Conservation (phyloP, 2,329 filamentous ascomycete species). For the Cyphellophora attinorum region DNA sequence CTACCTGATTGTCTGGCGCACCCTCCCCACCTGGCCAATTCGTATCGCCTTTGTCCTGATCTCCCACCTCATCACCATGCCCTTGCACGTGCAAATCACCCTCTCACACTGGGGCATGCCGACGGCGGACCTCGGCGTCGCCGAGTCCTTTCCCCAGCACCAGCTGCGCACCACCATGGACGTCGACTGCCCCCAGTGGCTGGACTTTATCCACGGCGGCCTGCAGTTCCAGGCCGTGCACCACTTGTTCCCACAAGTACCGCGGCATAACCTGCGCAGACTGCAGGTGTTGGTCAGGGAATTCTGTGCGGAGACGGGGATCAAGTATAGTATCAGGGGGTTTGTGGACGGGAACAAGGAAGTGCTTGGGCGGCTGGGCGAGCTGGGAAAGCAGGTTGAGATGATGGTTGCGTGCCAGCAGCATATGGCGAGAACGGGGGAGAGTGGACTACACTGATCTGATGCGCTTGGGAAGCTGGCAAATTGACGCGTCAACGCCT, state of each 20-base stretch:
- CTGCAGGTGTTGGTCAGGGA: constrained; percentile 67
- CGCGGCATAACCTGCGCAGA: constrained; percentile 69
- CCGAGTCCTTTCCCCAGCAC: constrained; percentile 79
- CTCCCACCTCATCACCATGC: constrained; percentile 70
- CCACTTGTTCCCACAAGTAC: constrained; percentile 73
- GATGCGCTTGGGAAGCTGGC: too few relatives aligned
- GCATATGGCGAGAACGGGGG: too few relatives aligned
- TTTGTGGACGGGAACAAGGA: constrained; percentile 76
- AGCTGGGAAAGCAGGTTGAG: constrained; percentile 69
- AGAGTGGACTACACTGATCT: too few relatives aligned
- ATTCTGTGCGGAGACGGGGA: constrained; percentile 71
- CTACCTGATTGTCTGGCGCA: constrained; percentile 64
- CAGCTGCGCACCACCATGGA: constrained; percentile 94
- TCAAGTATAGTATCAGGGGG: constrained; percentile 77
- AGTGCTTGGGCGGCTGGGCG: constrained; percentile 64
- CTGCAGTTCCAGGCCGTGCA: constrained; percentile 84
- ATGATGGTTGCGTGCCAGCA: constrained; percentile 67
- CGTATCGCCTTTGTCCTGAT: constrained; percentile 67
- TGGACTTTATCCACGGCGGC: constrained; percentile 82
- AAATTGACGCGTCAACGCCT: too few relatives aligned
- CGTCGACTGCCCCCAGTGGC: constrained; percentile 78
- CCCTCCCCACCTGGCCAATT: constrained; percentile 57
- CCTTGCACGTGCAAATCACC: constrained; percentile 81
- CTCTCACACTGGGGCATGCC: constrained; percentile 91
- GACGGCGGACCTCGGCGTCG: constrained; percentile 69